Conservation (phyloP, 2,329 filamentous ascomycete genomes). For the Pseudogymnoascus sp. region DNA sequence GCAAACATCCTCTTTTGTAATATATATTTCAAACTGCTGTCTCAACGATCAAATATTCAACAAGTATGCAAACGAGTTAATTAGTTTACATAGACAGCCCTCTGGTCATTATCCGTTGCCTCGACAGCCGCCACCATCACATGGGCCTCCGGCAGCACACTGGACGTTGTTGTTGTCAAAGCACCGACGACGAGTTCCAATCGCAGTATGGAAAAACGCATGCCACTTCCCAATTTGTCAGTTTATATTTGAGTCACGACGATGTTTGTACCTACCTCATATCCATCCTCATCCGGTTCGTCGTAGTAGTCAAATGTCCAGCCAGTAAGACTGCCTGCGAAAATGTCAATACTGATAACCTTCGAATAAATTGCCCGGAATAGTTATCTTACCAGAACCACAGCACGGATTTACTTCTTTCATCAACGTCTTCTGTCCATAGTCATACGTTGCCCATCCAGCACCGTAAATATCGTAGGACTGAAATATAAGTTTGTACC, state of each 20-base stretch:
- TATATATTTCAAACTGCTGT: background rate
- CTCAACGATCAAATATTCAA: background rate
- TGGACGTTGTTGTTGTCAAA: conserved; percentile 17
- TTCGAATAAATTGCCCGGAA: background rate
- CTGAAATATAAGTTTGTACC: conserved; percentile 18
- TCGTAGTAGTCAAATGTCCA: conserved; percentile 25
- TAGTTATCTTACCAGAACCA: conserved; percentile 12
- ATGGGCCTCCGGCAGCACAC: conserved; percentile 14
- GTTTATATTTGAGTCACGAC: background rate
- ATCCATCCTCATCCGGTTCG: conserved; percentile 15
- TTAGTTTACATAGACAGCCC: background rate
- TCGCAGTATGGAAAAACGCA: conserved; percentile 14
- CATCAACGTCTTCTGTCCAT: conserved; percentile 22
- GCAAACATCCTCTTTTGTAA: background rate
- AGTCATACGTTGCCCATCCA: conserved; percentile 25
- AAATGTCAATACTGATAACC: background rate
- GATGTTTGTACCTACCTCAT: conserved; percentile 10
- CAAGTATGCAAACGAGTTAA: background rate
- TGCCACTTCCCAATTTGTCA: conserved; percentile 10
- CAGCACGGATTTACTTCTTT: conserved; percentile 18
- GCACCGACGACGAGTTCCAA: conserved; percentile 13
- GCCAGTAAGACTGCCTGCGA: conserved; percentile 15
- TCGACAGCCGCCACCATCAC: conserved; percentile 12
- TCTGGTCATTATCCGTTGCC: conserved; percentile 13
- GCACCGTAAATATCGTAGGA: conserved; percentile 21